These are phyloP conservation scores for Nepenthes mirabilis DNA, from an alignment of 148 eudicot species.

Conservation along the genomic window DNA sequence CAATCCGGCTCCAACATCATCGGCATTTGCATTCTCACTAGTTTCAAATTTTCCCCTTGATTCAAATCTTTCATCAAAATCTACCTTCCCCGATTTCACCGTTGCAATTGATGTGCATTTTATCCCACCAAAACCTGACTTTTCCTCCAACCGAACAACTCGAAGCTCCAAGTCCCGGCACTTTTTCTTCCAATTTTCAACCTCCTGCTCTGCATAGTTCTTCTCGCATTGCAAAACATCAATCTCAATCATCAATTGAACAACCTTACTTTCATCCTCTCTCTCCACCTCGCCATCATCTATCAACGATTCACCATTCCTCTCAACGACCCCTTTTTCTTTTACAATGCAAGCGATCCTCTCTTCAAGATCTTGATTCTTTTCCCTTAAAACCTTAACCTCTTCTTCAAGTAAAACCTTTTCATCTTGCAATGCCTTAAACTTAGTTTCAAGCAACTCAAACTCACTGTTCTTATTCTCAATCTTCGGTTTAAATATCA, in stretches of 20 bases:
- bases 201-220: conserved; percentile 23
- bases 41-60: conserved; percentile 5
- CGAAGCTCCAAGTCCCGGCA: conserved; percentile 29
- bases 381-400: conserved; percentile 20
- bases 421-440: conserved; percentile 20
- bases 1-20: not conserved
- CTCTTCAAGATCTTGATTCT: conserved; percentile 11
- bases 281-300: conserved; percentile 10
- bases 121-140: not conserved
- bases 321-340: not conserved
- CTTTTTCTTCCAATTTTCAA: conserved; percentile 36
- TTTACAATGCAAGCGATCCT: conserved; percentile 1
- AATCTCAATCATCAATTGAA: conserved; percentile 43
- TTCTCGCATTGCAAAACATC: conserved; percentile 49
- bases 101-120: not conserved
- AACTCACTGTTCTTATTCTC: too few species aligned
- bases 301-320: not conserved
- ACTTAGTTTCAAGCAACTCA: conserved; percentile 5
- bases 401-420: conserved; percentile 24
- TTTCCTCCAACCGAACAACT: conserved; percentile 24
- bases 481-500: too few species aligned
- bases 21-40: not conserved
- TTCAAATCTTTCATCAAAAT: conserved; percentile 1
- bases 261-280: conserved; percentile 21
- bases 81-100: not conserved